Conservation (phyloP, 164 flowering plant species). For the Berberis vulgaris region DNA sequence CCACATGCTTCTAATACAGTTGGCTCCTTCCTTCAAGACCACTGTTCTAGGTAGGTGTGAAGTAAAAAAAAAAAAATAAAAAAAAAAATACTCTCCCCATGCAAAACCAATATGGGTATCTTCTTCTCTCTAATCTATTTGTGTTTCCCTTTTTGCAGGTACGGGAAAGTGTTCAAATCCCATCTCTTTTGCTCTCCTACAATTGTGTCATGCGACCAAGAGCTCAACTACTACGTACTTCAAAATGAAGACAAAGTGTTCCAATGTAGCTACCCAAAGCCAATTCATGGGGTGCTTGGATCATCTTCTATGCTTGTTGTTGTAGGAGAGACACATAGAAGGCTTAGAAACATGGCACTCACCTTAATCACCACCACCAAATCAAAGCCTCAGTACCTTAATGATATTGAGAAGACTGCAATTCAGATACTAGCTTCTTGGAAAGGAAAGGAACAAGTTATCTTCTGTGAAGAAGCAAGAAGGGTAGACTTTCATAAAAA, state of each 20-base stretch:
- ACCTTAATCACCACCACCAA: constrained; percentile 32
- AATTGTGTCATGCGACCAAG: constrained; percentile 55
- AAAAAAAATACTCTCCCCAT: not conserved
- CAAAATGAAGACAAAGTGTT: constrained; percentile 64
- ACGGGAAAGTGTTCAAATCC: constrained; percentile 68
- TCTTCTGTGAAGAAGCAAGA: constrained; percentile 47
- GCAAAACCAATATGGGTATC: not conserved
- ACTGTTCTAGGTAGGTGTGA: constrained; percentile 29
- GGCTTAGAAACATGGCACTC: constrained; percentile 43
- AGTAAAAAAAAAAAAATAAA: too few species aligned
- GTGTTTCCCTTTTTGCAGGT: constrained; percentile 26
- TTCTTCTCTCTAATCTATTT: too few species aligned
- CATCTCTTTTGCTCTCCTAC: constrained; percentile 53
- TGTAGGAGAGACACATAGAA: constrained; percentile 49
- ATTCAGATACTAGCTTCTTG: constrained; percentile 31
- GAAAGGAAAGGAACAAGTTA: constrained; percentile 30
- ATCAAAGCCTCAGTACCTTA: constrained; percentile 37
- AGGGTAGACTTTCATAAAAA: constrained; percentile 34
- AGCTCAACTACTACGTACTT: constrained; percentile 53
- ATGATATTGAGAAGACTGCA: constrained; percentile 35
- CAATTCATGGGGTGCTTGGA: constrained; percentile 57
- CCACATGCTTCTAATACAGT: constrained; percentile 48
- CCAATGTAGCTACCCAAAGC: constrained; percentile 55
- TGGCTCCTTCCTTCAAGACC: constrained; percentile 41
- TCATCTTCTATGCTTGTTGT: constrained; percentile 51